Evolutionary conservation across 441 rosid genomes (phyloP), one percentile per base, ranked within the genome.

Genomic region (Jatropha multifida): DNA sequence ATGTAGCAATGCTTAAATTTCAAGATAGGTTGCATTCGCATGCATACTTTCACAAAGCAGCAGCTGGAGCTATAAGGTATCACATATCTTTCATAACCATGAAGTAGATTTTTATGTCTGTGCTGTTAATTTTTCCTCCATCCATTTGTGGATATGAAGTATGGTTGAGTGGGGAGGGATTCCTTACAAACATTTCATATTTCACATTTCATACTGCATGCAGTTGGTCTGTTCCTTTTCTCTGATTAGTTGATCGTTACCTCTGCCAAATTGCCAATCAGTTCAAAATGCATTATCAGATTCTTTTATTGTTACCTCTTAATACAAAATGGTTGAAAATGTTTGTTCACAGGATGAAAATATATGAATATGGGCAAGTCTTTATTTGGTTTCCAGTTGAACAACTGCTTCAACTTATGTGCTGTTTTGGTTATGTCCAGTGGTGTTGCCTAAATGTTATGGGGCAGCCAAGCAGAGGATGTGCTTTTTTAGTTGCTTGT

Each of bases 1-100:
- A 97, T 79, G 97, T 97, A 77, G 97, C 88, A 81, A 97, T 94
- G 99, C 97, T 97, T 77, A 97, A 90, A 85, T 97, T 94, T 88
- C 97, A 97, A 88, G 99, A 97, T 80, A 89, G 94, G 70, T 84
- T 97, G 83, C 99, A 97, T 81, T 87, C 99, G 46, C 92, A 94
- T 85, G 80, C 89, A 55, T 97, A 93, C 85, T 97, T 97, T 80
- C 99, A 92, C 85, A 92, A 94, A 86, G 99, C 99, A 71, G 99
- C 99, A 1, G 87, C 88, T 77, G 94, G 98, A 81, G 96, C 96
- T 68, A 93, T 93, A 89, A 94, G 99, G 99, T 92, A 81, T 81
- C 76, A 23, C 66, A 68, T 79, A 73, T 68, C 6, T 65, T 77
- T 68, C 27, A 65, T 63, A 74, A 59, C 32, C 52, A 41, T 65